Base-by-base conservation (phyloP, 768 basidiomycete genomes). In the Boletus eberwhitei region DNA sequence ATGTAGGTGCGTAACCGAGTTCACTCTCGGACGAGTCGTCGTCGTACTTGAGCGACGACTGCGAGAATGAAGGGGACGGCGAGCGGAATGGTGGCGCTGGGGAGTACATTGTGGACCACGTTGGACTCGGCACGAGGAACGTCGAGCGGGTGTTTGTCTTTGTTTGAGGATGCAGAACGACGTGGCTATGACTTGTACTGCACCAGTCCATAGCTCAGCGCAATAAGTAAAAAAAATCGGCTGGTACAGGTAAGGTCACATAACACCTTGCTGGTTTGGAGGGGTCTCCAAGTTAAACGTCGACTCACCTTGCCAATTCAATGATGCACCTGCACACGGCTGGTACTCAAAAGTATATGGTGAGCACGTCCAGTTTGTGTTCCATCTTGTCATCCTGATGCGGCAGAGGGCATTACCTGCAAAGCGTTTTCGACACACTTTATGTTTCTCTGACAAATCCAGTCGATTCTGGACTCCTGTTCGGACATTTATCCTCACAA, bases 71-170 rank as follows among this genome's bases (percentile, higher is more conserved):
- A 2, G 74, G 76, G n/a, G 77, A 74, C 19, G 68, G 71, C 14
- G 77, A 72, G 45, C 74, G 74, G 17, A 77, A 74, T 14, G 68
- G 72, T 12, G 75, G 66, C 1, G 73, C 70, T 8, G 73, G 71
- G 31, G 69, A 75, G 59, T 73, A 75, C 58, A 69, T 64, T 64
- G 58, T 66, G 66, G 41, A 46, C 52, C 29, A 38, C 58, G 36
- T n/a, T 14, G 48, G 24, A 48, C 35, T 26, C 22, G 36, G 24
- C 35, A 7, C 12, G 17, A 26, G 47, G 4, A 19, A 6, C 36
- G 61, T 64, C 50, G 55, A 62, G 50, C 44, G 51, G 37, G 7
- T 58, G 29, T 65, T 65, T 65, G 55, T 48, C 40, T 2, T 11
- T 65, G 48, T 65, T 65, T 65, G 64, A 2, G 31, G 11, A 32